Evolutionary conservation across 1,284 basidiomycete species (phyloP).

Genomic region (Sporisorium graminicola): DNA sequence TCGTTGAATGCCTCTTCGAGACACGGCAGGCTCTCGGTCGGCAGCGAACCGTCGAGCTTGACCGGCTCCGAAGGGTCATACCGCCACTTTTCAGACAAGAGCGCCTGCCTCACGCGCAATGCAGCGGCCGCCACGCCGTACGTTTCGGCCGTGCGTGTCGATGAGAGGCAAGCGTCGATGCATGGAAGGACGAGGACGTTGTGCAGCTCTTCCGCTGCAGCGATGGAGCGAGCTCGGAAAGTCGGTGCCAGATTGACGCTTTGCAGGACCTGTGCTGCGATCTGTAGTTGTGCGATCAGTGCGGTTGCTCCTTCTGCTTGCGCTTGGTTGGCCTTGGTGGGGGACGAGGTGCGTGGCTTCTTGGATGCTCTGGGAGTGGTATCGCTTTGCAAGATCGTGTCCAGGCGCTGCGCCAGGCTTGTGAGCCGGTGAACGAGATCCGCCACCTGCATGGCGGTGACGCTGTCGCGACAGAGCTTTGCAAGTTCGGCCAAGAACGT

Average conservation of each 20-base stretch:
- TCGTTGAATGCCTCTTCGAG: constrained; percentile 39
- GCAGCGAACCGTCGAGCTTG: constrained; percentile 45
- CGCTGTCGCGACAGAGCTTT: constrained; percentile 34
- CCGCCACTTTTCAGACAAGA: constrained; percentile 46
- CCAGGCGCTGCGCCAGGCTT: constrained; percentile 4
- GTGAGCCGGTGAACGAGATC: constrained; percentile 27
- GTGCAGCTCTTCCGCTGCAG: constrained; percentile 43
- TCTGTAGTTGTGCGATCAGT: constrained; percentile 21
- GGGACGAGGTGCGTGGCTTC: constrained; percentile 21
- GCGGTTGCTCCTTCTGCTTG: background rate
- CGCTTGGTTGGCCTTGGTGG: constrained; percentile 1
- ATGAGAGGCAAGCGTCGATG: constrained; percentile 24
- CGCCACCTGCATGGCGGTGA: constrained; percentile 42
- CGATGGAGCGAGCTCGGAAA: constrained; percentile 30
- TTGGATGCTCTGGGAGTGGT: constrained; percentile 19
- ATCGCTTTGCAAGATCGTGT: background rate
- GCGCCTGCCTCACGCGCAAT: constrained; percentile 29
- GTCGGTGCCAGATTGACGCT: constrained; percentile 32
- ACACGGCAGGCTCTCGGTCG: constrained; percentile 27
- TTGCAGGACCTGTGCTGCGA: constrained; percentile 34
- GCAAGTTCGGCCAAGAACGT: constrained; percentile 36
- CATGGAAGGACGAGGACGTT: constrained; percentile 29
- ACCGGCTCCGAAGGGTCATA: constrained; percentile 40
- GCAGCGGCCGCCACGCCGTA: constrained; percentile 38
- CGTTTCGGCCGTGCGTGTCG: background rate